Base-by-base conservation (phyloP, 139 green algal genomes). In the Chlorella sp. region DNA sequence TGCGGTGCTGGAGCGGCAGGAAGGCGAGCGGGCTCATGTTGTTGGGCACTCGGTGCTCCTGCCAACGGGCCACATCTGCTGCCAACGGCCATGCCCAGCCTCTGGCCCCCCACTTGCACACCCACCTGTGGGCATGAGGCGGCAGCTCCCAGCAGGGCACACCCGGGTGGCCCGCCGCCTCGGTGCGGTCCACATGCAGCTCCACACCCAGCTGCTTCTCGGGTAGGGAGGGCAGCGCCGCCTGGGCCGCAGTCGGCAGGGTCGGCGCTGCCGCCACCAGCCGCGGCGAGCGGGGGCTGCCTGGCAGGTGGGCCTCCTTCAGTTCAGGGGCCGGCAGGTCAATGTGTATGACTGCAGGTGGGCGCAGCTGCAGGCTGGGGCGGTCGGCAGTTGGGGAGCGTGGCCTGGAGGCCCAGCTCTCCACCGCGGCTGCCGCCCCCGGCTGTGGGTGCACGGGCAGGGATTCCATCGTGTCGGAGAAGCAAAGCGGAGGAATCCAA, bases 61-160 rank as follows among this genome's bases (percentile, higher is more conserved):
- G 63, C 63, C 34, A 30, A 26, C 6, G 21, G 62, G 13, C 6
- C 4, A 6, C 62, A 68, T 23, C 13, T 30, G 9, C 15, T 36
- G 26, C 3, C 28, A 36, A 15, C 21, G 25, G 0, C 63, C 25
- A 16, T 3, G 21, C 38, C 4, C 32, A 23, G 9, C 65, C 32
- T 7, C 25, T 4, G 2, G 21, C 23, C 7, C 39, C 44, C 12
- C 4, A 15, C 72, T 26, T 32, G 41, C 39, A 28, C 44, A 12
- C 28, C 11, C 47, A 80, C 73, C 47, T 82, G 75, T 82, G 75
- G 0, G 75, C 57, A 20, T 82, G 75, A 20, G 36, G 34, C 34
- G 80, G 80, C 62, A 85, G 70, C 80, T 85, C 32, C 65, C 25
- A 36, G 80, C 80, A 85, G 16, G 55, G 34, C 30, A 79, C 21